Base-by-base conservation (phyloP, 495 filamentous ascomycete genomes). In the Daldinia caldariorum region DNA sequence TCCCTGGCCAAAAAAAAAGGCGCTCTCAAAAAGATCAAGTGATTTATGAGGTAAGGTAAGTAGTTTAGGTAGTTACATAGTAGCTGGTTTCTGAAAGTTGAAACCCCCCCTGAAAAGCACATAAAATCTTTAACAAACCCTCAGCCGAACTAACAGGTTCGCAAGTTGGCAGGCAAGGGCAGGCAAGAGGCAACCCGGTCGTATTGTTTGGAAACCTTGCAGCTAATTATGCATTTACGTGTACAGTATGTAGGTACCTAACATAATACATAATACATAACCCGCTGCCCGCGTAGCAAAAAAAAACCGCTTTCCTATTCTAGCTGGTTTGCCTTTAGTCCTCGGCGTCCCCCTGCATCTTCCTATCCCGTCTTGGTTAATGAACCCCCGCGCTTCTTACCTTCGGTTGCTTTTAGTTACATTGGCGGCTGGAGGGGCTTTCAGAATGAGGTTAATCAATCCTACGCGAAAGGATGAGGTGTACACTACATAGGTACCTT, bases 251-350 rank as follows among this genome's bases (percentile, higher is more conserved):
- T n/a, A n/a, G n/a, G n/a, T n/a, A n/a, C n/a, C n/a, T n/a, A n/a
- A n/a, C n/a, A n/a, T n/a, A n/a, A n/a, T n/a, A n/a, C n/a, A n/a
- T n/a, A n/a, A n/a, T n/a, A 66, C 56, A 43, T 57, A 59, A 41
- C 47, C 47, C 12, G 8, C 18, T 10, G 47, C 31, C 50, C 35
- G 53, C 37, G 32, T 61, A 59, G 37, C 20, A 45, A 45, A 22
- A 8, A 31, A 66, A 43, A 53, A 58, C 66, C 70, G 66, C 70
- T 73, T 73, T 61, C 70, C 70, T 73, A 18, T 73, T 47, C 69
- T 57, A 6, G 66, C 61, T 51, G 26, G 20, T 63, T 61, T 58
- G 20, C 66, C 68, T 22, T 62, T 39, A 35, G 45, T 66, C 58
- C 56, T 73, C 62, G 70, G 51, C 35, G 51, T 63, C 54, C 70